Percentiles rank a stretch among this genome's conserved stretches.
These are phyloP conservation scores for Chytriomyces hyalinus DNA, from an alignment of 192 early-diverging fungal species.

Conservation along the genomic window DNA sequence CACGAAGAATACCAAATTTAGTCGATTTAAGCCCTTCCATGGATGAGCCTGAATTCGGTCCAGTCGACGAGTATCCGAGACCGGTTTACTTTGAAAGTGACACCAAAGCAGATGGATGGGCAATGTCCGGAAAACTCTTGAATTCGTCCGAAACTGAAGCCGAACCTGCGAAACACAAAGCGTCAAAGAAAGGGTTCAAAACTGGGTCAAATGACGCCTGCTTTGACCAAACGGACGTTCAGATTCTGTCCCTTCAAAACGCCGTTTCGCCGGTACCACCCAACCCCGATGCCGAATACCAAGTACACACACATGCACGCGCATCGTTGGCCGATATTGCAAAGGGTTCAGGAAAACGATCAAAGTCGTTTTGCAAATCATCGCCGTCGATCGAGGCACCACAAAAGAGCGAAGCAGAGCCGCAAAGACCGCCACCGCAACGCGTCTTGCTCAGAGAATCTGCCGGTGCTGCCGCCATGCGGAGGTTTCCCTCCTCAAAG, in stretches of 20 bases:
- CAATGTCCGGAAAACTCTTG: background rate
- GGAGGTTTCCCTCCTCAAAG: background rate
- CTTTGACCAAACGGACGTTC: too few species aligned
- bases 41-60: constrained; percentile 20
- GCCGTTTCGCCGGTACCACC: background rate
- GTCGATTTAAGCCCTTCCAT: constrained; percentile 7
- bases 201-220: too few species aligned
- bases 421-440: background rate
- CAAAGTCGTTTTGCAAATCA: background rate
- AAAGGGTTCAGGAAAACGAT: background rate
- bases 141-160: background rate
- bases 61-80: constrained; percentile 24
- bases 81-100: background rate
- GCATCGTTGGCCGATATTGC: too few species aligned
- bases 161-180: background rate
- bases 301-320: background rate
- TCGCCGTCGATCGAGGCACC: background rate
- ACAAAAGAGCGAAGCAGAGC: background rate
- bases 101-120: background rate
- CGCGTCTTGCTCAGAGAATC: background rate
- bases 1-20: constrained; percentile 5
- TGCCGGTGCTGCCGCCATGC: background rate
- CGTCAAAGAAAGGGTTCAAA: too few species aligned
- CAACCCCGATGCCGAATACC: background rate
- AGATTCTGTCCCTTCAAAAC: background rate